Conservation (phyloP, 768 basidiomycete genomes). For the Artomyces pyxidatus region DNA sequence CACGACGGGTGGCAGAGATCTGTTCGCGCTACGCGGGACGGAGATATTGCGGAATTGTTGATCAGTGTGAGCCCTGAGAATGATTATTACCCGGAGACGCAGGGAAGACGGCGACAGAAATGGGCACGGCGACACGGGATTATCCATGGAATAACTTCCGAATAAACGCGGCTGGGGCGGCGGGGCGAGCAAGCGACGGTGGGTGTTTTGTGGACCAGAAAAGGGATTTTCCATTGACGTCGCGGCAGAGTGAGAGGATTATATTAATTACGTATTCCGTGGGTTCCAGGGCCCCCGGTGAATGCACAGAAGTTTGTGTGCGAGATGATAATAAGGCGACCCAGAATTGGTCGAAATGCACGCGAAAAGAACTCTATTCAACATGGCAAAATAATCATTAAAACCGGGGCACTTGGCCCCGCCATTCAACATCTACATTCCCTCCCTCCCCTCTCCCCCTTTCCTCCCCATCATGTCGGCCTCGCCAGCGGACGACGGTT, state of each 20-base stretch:
- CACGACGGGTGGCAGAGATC: too few relatives aligned
- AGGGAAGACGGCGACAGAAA: too few relatives aligned
- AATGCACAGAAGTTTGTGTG: conserved; percentile 16
- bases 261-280: conserved; percentile 19
- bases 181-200: too few relatives aligned
- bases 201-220: conserved; percentile 9
- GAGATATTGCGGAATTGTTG: conserved; percentile 15
- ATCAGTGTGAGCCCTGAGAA: conserved; percentile 9
- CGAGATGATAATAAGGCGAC: conserved; percentile 25
- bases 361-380: conserved; percentile 62
- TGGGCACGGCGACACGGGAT: too few relatives aligned
- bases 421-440: conserved; percentile 29
- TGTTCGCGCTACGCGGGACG: too few relatives aligned
- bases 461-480: conserved; percentile 44
- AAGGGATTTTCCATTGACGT: conserved; percentile 18
- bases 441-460: conserved; percentile 22
- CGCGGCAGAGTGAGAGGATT: conserved; percentile 9
- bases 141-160: too few relatives aligned
- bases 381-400: conserved; percentile 37
- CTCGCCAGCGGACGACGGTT: conserved; percentile 49
- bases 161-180: too few relatives aligned
- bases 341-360: conserved; percentile 40
- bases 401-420: conserved; percentile 54
- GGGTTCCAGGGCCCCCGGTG: conserved; percentile 18
- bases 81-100: neutral